Conservation (phyloP, 768 basidiomycete genomes). For the Strobilomyces confusus region DNA sequence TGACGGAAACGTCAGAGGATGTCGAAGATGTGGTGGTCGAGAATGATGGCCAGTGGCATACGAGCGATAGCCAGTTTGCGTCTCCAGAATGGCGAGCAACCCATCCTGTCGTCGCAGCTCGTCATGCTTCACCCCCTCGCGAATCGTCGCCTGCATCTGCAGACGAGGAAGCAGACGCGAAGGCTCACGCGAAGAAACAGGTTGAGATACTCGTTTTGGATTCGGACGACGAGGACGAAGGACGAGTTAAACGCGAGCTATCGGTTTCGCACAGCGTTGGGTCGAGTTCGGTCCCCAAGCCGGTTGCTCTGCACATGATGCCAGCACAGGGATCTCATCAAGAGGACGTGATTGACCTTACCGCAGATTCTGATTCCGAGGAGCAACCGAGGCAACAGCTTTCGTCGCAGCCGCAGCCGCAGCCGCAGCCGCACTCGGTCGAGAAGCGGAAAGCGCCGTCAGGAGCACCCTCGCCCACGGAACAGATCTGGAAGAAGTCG, state of each 20-base stretch:
- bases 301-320: slow-evolving; percentile 17
- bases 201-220: slow-evolving; percentile 65
- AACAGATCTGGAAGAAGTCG: slow-evolving; percentile 73
- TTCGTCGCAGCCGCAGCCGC: slow-evolving; percentile 29
- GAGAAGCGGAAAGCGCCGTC: slow-evolving; percentile 60
- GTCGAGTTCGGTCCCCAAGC: slow-evolving; percentile 32
- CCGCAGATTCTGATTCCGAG: slow-evolving; percentile 67
- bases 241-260: slow-evolving; percentile 69
- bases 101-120: slow-evolving; percentile 38
- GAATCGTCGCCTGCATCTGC: slow-evolving; percentile 26
- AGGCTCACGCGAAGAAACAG: slow-evolving; percentile 45
- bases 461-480: slow-evolving; percentile 51
- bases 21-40: slow-evolving; percentile 94
- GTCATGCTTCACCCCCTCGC: slow-evolving; percentile 28
- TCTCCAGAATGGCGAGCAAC: slow-evolving; percentile 65
- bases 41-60: slow-evolving; percentile 95
- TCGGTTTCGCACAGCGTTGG: slow-evolving; percentile 61
- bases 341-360: slow-evolving; percentile 77
- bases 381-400: slow-evolving; percentile 43
- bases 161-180: slow-evolving; percentile 29
- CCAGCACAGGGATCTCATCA: slow-evolving; percentile 30
- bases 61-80: slow-evolving; percentile 79
- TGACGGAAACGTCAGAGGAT: slow-evolving; percentile 69
- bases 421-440: slow-evolving; percentile 26
- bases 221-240: slow-evolving; percentile 75